A percentile compares a stretch with the other conserved stretches of the same genome.
These are phyloP conservation scores for Halophytophthora polymorphica DNA, from an alignment of 352 stramenopile species.

Conservation along the genomic window DNA sequence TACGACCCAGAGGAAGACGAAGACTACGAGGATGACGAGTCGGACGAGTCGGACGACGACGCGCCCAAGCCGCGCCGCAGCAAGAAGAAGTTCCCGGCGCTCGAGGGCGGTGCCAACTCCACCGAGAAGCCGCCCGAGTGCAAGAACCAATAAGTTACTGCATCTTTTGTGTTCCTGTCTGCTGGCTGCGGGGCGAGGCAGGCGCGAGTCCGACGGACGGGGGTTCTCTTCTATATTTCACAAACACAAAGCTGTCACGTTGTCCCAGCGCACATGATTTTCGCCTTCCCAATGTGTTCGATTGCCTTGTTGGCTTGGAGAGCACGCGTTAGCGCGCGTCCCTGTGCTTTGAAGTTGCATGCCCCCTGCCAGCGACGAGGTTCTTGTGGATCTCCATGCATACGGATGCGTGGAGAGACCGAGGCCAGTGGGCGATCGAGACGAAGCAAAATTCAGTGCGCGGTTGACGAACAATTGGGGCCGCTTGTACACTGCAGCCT, in stretches of 20 bases:
- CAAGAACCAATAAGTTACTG: conserved; percentile 83
- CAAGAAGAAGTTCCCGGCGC: conserved; percentile 79
- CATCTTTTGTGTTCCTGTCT: neutral
- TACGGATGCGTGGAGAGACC: too few species aligned
- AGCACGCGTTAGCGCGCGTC: too few species aligned
- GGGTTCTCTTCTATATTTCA: neutral
- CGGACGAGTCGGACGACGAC: conserved; percentile 64
- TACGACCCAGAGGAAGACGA: conserved; percentile 80
- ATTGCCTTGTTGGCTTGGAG: too few species aligned
- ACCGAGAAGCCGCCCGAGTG: conserved; percentile 86
- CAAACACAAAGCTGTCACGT: neutral
- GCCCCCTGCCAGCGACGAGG: too few species aligned
- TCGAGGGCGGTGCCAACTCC: conserved; percentile 55
- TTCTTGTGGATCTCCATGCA: too few species aligned
- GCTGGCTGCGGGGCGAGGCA: too few species aligned
- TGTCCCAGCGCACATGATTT: neutral
- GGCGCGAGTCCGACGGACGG: conserved; percentile 3
- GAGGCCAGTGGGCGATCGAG: too few species aligned
- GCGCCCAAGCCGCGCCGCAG: conserved; percentile 35
- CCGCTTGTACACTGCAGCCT: too few species aligned
- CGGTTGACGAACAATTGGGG: too few species aligned
- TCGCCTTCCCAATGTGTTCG: too few species aligned
- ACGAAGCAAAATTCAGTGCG: too few species aligned
- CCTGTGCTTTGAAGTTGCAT: too few species aligned
- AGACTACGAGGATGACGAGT: conserved; percentile 54